Conservation (phyloP, 2,329 filamentous ascomycete genomes). For the Beauveria australis region DNA sequence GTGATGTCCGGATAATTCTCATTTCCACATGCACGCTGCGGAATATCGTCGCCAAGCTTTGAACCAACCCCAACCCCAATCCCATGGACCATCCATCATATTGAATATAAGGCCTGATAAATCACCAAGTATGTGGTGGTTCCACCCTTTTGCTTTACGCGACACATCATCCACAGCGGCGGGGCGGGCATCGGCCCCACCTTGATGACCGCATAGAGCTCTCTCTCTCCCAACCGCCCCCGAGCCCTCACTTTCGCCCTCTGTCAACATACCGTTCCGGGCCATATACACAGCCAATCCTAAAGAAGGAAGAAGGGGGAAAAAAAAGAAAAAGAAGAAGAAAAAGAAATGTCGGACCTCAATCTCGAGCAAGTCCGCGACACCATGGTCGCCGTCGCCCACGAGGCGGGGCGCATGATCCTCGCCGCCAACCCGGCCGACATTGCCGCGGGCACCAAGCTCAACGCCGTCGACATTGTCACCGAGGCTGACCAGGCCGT, state of each 20-base stretch:
- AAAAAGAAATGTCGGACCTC: constrained; percentile 41
- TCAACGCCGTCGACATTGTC: constrained; percentile 62
- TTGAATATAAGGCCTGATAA: no score
- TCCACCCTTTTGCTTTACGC: no score
- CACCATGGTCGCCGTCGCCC: constrained; percentile 50
- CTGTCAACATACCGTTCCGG: no score
- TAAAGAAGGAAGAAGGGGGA: constrained; percentile 20
- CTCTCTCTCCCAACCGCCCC: neutral
- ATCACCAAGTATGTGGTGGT: no score
- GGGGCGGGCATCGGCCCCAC: neutral
- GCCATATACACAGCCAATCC: no score
- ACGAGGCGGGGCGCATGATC: constrained; percentile 58
- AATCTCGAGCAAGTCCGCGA: constrained; percentile 56
- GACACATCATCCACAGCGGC: neutral
- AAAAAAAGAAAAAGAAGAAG: neutral
- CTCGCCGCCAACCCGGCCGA: constrained; percentile 50
- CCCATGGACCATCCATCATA: neutral
- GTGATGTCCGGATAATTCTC: no score
- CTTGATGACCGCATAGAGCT: constrained; percentile 4
- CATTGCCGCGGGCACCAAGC: constrained; percentile 50
- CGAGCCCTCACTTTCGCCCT: neutral
- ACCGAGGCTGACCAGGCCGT: constrained; percentile 61
- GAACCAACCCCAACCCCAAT: no score
- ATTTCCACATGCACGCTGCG: neutral
- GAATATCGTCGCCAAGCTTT: neutral